Evolutionary conservation across 2,329 filamentous ascomycete genomes (phyloP).

Genomic region (Claviceps capensis): DNA sequence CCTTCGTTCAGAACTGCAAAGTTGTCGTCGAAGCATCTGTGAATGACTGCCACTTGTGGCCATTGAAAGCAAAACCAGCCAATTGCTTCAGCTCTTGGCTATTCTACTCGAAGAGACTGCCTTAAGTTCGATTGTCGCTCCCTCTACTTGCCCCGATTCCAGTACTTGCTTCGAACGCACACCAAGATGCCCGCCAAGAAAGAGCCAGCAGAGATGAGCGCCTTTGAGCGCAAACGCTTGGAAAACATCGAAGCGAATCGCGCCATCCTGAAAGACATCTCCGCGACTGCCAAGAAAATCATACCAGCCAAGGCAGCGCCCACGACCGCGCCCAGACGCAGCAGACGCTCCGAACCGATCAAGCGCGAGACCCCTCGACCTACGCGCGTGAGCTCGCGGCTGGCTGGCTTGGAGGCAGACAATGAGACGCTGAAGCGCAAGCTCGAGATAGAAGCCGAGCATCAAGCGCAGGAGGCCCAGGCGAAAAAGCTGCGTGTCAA

Average conservation of each 20-base stretch:
- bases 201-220: conserved; percentile 45
- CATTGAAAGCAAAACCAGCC: background rate
- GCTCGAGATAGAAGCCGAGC: conserved; percentile 33
- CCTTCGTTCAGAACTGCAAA: background rate
- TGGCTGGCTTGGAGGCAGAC: conserved; percentile 41
- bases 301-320: conserved; percentile 42
- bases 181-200: conserved; percentile 31
- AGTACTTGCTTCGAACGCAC: background rate
- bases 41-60: background rate
- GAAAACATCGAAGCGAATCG: conserved; percentile 83
- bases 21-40: background rate
- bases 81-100: background rate
- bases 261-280: conserved; percentile 64
- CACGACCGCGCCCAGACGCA: conserved; percentile 25
- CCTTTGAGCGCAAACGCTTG: conserved; percentile 72
- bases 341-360: conserved; percentile 24
- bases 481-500: conserved; percentile 44
- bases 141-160: background rate
- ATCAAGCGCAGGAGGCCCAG: conserved; percentile 26
- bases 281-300: conserved; percentile 55
- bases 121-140: background rate
- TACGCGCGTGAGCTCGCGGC: conserved; percentile 43
- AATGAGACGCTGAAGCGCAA: conserved; percentile 34
- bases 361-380: conserved; percentile 34
- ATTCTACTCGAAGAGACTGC: background rate